phyloP scores from a whole-genome alignment of 495 filamentous ascomycete genomes.

The Tuber calosporum region DNA sequence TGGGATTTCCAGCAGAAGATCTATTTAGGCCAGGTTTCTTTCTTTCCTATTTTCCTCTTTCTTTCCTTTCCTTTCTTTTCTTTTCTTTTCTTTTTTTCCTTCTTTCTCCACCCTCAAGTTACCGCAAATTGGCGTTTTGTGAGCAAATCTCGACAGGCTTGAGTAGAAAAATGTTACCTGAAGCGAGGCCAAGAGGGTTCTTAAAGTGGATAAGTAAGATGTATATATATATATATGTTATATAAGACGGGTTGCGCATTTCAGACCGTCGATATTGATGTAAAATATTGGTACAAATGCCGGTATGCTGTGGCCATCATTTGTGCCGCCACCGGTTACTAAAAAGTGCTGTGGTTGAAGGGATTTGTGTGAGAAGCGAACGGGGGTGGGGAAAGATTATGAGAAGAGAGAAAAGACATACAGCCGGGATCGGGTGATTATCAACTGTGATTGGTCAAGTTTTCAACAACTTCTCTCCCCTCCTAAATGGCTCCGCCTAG shows the following conservation, averaged over 20 bases:
- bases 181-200: neutral
- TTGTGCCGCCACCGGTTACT: slow-evolving; percentile 30
- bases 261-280: slow-evolving; percentile 5
- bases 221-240: neutral
- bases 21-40: neutral
- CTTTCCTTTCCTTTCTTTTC: slow-evolving; percentile 18
- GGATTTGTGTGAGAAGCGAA: slow-evolving; percentile 11
- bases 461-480: neutral
- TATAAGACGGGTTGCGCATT: neutral
- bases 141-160: neutral
- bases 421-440: slow-evolving; percentile 19
- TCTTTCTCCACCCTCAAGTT: neutral
- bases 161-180: neutral
- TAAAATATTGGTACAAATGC: slow-evolving; percentile 14
- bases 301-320: slow-evolving; percentile 12
- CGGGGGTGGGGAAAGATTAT: slow-evolving; percentile 18
- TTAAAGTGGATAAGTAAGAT: neutral
- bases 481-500: slow-evolving; percentile 1
- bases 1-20: neutral
- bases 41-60: neutral
- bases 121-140: neutral
- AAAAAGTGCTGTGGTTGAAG: slow-evolving; percentile 9
- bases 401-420: neutral
- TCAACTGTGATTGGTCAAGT: slow-evolving; percentile 22
- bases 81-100: slow-evolving; percentile 6